Conservation (phyloP, 2,329 filamentous ascomycete species). For the Colletotrichum lentis region DNA sequence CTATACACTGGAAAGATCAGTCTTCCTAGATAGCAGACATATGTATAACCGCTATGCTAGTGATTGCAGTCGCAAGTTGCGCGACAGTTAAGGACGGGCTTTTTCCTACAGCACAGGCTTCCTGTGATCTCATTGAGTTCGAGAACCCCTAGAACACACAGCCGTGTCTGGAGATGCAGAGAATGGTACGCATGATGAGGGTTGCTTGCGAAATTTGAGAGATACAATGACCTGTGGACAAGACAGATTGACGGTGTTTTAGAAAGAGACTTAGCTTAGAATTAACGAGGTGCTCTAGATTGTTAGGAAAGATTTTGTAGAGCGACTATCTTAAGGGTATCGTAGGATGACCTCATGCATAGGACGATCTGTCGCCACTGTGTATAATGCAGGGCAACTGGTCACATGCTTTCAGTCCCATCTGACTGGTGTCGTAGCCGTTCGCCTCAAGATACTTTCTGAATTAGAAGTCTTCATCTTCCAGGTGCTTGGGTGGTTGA, state of each 20-base stretch:
- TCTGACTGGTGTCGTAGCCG: conserved; percentile 38
- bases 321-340: no score
- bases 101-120: neutral
- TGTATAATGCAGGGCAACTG: no score
- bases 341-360: no score
- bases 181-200: conserved; percentile 41
- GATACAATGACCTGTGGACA: conserved; percentile 62
- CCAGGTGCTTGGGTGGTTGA: conserved; percentile 39
- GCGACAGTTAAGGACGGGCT: neutral
- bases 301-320: neutral
- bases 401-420: conserved; percentile 36
- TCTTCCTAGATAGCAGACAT: conserved; percentile 7
- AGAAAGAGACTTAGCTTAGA: neutral
- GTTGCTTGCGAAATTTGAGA: conserved; percentile 57
- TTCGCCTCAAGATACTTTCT: conserved; percentile 38
- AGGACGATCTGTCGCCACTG: neutral
- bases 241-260: conserved; percentile 49
- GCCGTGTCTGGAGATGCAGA: neutral
- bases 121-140: neutral
- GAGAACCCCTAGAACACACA: neutral
- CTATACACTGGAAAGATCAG: neutral
- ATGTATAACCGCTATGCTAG: neutral
- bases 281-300: neutral
- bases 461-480: conserved; percentile 41
- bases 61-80: neutral